These are phyloP conservation scores for Vanderwaltozyma verrucispora DNA, from an alignment of 805 yeast genomes.

Conservation along the genomic window DNA sequence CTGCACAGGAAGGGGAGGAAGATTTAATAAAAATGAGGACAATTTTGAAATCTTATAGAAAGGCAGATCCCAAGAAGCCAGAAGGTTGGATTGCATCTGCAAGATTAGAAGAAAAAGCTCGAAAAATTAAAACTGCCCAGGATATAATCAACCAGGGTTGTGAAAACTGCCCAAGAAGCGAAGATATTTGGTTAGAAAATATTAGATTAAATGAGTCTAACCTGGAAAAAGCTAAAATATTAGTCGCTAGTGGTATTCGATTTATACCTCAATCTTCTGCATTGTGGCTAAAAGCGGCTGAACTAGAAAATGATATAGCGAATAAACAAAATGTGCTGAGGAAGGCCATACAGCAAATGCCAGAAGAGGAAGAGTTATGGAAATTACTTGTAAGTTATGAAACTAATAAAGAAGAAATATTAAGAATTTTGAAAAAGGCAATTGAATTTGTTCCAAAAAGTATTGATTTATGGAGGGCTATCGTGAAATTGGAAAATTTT, in stretches of 20 bases:
- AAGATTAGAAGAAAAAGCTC: slow-evolving; percentile 58
- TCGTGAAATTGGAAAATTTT: slow-evolving; percentile 35
- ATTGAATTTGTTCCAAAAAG: slow-evolving; percentile 56
- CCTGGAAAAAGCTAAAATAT: slow-evolving; percentile 37
- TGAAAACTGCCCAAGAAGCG: slow-evolving; percentile 49
- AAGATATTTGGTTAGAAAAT: slow-evolving; percentile 75
- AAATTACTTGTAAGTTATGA: slow-evolving; percentile 50
- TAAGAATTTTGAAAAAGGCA: slow-evolving; percentile 52
- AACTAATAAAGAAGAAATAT: slow-evolving; percentile 36
- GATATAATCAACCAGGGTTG: slow-evolving; percentile 67
- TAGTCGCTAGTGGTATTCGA: slow-evolving; percentile 57
- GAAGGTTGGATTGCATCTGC: slow-evolving; percentile 85
- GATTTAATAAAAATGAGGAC: slow-evolving; percentile 39
- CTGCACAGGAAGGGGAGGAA: slow-evolving; percentile 1
- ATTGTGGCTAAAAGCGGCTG: slow-evolving; percentile 66
- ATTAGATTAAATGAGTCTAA: slow-evolving; percentile 46
- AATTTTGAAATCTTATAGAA: slow-evolving; percentile 56
- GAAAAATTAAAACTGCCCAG: slow-evolving; percentile 46
- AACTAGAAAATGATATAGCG: slow-evolving; percentile 47
- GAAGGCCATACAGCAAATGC: slow-evolving; percentile 60
- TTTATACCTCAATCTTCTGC: slow-evolving; percentile 44
- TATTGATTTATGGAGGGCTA: slow-evolving; percentile 54
- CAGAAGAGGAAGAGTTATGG: slow-evolving; percentile 59
- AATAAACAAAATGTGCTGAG: slow-evolving; percentile 50
- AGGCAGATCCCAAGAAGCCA: slow-evolving; percentile 61